Conservation (phyloP, 352 stramenopile genomes). For the Globisporangium recalcitrans region DNA sequence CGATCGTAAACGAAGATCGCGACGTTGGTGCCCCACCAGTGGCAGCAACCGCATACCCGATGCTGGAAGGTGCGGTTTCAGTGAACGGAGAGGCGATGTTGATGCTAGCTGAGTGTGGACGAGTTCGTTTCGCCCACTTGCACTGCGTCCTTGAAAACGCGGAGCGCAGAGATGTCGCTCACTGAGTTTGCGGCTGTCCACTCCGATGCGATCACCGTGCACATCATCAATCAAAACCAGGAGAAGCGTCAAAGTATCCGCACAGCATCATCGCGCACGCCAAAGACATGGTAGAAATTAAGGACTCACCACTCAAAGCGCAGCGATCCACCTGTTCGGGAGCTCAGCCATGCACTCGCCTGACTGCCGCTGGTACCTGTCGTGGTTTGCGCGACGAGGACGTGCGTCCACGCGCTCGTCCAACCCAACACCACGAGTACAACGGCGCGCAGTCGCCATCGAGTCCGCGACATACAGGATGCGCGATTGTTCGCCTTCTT, state of each 20-base stretch:
- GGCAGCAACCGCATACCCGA: not conserved
- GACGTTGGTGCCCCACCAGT: not conserved
- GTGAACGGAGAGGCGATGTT: constrained; percentile 7
- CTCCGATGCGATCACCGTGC: constrained; percentile 6
- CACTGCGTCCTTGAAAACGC: constrained; percentile 2
- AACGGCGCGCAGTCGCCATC: not conserved
- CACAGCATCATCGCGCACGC: too few relatives aligned
- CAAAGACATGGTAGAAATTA: not conserved
- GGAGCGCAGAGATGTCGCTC: constrained; percentile 10
- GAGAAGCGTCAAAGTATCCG: not conserved
- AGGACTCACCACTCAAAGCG: constrained; percentile 14
- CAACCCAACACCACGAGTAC: not conserved
- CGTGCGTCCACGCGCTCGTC: not conserved
- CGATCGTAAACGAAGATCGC: constrained; percentile 13
- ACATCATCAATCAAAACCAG: not conserved
- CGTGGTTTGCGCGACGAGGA: not conserved
- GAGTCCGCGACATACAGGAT: too few relatives aligned
- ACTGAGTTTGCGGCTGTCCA: constrained; percentile 6
- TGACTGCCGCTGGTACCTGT: not conserved
- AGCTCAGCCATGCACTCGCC: constrained; percentile 4
- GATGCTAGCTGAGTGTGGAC: constrained; percentile 8
- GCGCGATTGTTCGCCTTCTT: not conserved
- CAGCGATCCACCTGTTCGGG: constrained; percentile 6
- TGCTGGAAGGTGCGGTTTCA: not conserved
- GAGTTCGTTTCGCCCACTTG: constrained; percentile 1